Base-by-base conservation (phyloP, 345 rosid species). In the Isatis tinctoria region DNA sequence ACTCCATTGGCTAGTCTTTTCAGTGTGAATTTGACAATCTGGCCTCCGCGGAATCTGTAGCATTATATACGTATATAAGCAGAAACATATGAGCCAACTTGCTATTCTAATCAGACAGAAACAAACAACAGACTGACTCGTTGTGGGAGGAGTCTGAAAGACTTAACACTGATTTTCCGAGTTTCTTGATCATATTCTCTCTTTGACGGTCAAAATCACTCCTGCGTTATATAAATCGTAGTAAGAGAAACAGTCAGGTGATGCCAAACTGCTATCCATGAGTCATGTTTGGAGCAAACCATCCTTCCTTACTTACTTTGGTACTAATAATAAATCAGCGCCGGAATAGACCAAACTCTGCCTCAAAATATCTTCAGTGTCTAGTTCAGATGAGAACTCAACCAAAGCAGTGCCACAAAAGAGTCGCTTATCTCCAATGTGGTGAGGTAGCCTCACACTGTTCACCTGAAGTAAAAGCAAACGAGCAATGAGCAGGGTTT, bases 401-500 rank as follows among this genome's bases (percentile, higher is more conserved):
- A 86, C 61, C 85, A 86, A 82, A 27, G 82, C 90, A 77, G 83
- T 77, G 43, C 87, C 90, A 72, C 74, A 78, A 70, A 86, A 82
- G 57, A 41, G 77, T 70, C 77, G 78, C 74, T 82, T 86, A 70
- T 84, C 85, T 30, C 74, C 76, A 5, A 81, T 60, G 81, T 82
- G 85, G 48, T 78, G 85, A 77, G 87, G 90, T 52, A 86, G 66
- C 70, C 90, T 84, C 45, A 86, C 85, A 67, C 86, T 84, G 44
- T 79, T 77, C 27, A 86, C 86, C 87, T 85, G 80, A 70, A 22
- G 11, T 30, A 64, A 60, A 49, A 33, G 16, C 14, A 72, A 26
- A 56, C 13, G 16, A 56, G 74, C 4, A 54, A 35, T 6, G 20
- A 58, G 5, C 40, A 47, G 12, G 2, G 14, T 26, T 27, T 39